Base-by-base conservation (phyloP, 192 early-diverging fungal species). In the Entophlyctis helioformis region DNA sequence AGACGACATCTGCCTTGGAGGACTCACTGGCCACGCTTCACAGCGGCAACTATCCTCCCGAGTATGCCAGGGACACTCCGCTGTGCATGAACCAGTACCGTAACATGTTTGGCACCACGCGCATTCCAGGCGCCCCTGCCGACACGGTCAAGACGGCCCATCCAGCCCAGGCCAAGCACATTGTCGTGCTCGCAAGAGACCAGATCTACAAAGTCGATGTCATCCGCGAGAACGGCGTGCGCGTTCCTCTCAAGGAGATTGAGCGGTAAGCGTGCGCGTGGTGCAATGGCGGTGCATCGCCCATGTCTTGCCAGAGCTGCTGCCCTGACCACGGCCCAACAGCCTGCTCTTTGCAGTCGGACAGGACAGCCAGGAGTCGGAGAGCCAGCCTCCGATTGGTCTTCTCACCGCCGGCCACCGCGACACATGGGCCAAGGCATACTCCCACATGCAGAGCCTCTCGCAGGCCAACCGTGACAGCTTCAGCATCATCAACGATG, bases 41-140 rank as follows among this genome's bases (percentile, higher is more conserved):
- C 49, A 65, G 62, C 15, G 55, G 66, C 28, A 23, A 38, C 5
- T 46, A 73, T n/a, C 56, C 69, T 5, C 51, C 65, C 12, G 74
- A 75, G 49, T 69, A 57, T 38, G 51, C 60, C 40, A 67, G 66
- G 42, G 53, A 59, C 25, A 48, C n/a, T 1, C 87, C 89, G 3
- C 62, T 94, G 22, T 91, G 87, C 66, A 98, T 98, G 94, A 81
- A 91, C 66, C 94, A 98, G 71, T 85, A 85, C 67, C 83, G 74
- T 46, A 78, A 78, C 38, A 78, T 84, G 53, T 94, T 92, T 69
- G 85, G 86, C 33, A 78, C 83, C 6, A 72, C 75, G 36, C 72
- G 94, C 15, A 67, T 91, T 27, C 77, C 91, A 10, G 76, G 79
- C 1, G 32, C 60, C 9, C 67, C 61, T 1, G 53, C 72, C 20